Base-by-base conservation (phyloP, 768 basidiomycete genomes). In the Boletus rubroflammeus region DNA sequence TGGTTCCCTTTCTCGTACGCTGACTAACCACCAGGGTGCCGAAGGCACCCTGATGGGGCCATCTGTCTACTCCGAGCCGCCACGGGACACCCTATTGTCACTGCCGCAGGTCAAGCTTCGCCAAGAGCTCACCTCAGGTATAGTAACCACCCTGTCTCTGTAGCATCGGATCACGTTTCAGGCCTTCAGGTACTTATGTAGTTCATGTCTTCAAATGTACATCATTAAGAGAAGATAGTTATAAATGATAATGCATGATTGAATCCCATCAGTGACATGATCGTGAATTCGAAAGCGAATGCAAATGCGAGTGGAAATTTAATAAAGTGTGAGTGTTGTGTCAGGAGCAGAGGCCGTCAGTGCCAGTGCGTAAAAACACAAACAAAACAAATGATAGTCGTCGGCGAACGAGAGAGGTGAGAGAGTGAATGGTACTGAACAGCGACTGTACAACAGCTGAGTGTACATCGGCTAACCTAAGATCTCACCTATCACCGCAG, bases 231-330 rank as follows among this genome's bases (percentile, higher is more conserved):
- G 56, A 58, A 57, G 45, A 59, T 66, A 65, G 54, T 57, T 57
- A 56, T 69, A 69, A 50, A 58, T 64, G 60, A 60, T 55, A 54
- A 66, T 67, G 67, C 67, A 64, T 67, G 62, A 53, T 53, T 52
- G 62, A 26, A 47, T 58, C 54, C 50, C 57, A 56, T 65, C 57
- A 57, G 40, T 60, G 63, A 57, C 47, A 57, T 65, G 54, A 39
- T 50, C 34, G 50, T 63, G 66, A 65, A 46, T 53, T 59, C 51
- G 57, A 60, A 38, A 54, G 62, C 47, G 26, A 47, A 53, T 64
- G 62, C 47, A 19, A 47, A 53, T 63, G 63, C 53, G 15, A 58
- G 50, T 13, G 21, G 51, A 40, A 51, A 46, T 59, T 52, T 57
- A 54, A 54, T 59, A 47, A 43, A 32, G 52, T 60, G 52, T 53